Evolutionary conservation across 2,329 filamentous ascomycete species (phyloP).

Genomic region (Microdochium nivale): DNA sequence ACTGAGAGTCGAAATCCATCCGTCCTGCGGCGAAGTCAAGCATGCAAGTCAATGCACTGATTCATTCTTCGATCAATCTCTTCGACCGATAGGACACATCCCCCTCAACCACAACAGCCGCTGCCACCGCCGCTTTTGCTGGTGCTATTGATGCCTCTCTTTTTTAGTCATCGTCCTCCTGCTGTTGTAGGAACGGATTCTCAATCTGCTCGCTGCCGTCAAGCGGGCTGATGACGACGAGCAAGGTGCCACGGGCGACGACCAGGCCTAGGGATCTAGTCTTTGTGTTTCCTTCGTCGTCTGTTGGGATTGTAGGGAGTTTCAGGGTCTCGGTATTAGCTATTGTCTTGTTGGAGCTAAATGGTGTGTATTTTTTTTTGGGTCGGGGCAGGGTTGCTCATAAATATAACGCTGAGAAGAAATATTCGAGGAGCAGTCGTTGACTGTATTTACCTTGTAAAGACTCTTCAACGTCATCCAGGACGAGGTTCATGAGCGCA

Average conservation of each 20-base stretch:
- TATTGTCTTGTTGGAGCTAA: constrained; percentile 8
- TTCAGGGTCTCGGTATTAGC: no score
- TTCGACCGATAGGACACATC: no score
- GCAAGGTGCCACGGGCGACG: constrained; percentile 82
- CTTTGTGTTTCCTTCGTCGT: constrained; percentile 85
- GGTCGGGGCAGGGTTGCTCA: not conserved
- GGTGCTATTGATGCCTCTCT: no score
- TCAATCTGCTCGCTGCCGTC: constrained; percentile 94
- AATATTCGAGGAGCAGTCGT: not conserved
- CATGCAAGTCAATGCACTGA: no score
- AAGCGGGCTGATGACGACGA: constrained; percentile 85
- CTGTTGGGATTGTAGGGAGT: constrained; percentile 45
- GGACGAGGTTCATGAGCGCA: constrained; percentile 93
- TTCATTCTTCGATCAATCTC: no score
- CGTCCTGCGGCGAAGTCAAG: no score
- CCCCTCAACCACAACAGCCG: no score
- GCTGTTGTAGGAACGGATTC: constrained; percentile 73
- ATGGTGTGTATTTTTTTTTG: not conserved
- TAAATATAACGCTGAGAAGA: no score
- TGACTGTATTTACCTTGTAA: constrained; percentile 59
- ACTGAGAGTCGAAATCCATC: no score
- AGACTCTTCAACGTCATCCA: constrained; percentile 88
- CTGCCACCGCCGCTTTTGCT: no score
- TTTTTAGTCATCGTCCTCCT: constrained; percentile 53
- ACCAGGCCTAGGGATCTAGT: constrained; percentile 76